phyloP scores from a whole-genome alignment of 208 protist species.

The Pavlovales sp. region DNA sequence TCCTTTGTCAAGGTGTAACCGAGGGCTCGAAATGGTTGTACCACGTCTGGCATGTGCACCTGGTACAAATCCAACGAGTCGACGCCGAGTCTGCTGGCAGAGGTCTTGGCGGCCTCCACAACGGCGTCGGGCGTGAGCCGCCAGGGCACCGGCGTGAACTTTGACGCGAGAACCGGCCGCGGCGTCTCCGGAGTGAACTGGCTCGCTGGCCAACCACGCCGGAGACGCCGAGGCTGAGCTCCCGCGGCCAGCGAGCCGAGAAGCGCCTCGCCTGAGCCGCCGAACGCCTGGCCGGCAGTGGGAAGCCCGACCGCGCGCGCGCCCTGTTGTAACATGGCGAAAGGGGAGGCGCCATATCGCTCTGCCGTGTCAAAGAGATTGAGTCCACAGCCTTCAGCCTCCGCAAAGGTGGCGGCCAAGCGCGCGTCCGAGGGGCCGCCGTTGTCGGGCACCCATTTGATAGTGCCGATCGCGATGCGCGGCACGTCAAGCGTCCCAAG shows the following conservation, averaged over 20 bases:
- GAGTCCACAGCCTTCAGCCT: background rate
- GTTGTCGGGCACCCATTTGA: background rate
- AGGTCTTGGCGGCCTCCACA: background rate
- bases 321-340: background rate
- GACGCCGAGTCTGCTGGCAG: background rate
- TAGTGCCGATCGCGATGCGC: background rate
- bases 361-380: slow-evolving; percentile 41
- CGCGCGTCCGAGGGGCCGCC: background rate
- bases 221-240: no score
- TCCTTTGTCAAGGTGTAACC: background rate
- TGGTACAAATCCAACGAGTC: slow-evolving; percentile 24
- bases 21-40: slow-evolving; percentile 16
- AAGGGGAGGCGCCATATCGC: slow-evolving; percentile 22
- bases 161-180: background rate
- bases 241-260: background rate
- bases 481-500: slow-evolving; percentile 19
- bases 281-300: background rate
- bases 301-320: slow-evolving; percentile 3
- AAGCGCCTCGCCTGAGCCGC: background rate
- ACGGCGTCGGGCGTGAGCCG: background rate
- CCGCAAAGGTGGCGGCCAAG: background rate
- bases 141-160: slow-evolving; percentile 30
- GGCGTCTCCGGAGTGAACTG: no score
- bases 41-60: slow-evolving; percentile 45
- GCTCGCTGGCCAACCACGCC: no score